phyloP scores from a whole-genome alignment of 192 early-diverging fungal species.

The Kappamyces sp. region DNA sequence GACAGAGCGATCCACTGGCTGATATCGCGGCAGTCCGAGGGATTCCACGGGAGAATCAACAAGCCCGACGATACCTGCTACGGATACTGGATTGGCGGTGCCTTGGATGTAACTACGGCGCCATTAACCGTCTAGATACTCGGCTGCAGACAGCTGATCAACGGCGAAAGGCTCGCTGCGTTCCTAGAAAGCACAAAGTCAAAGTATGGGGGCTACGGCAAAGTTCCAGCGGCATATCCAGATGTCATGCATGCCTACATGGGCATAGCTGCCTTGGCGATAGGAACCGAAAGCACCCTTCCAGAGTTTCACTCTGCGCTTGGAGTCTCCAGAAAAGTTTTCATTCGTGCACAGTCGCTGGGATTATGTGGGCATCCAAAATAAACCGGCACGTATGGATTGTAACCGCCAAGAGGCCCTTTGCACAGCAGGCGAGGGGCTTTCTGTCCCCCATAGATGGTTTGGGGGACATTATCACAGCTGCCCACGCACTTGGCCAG shows the following conservation, averaged over 20 bases:
- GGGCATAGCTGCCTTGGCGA: conserved; percentile 64
- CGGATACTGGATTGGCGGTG: conserved; percentile 93
- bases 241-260: conserved; percentile 83
- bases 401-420: too few species aligned
- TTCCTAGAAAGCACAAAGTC: conserved; percentile 61
- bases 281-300: conserved; percentile 17
- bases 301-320: conserved; percentile 3
- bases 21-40: conserved; percentile 66
- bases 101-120: conserved; percentile 48
- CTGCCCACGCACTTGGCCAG: too few species aligned
- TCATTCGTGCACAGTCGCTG: too few species aligned
- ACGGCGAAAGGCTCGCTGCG: conserved; percentile 42
- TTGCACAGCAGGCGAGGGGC: too few species aligned
- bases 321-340: not conserved
- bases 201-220: conserved; percentile 60
- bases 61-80: conserved; percentile 94
- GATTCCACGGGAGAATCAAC: conserved; percentile 86
- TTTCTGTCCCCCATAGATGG: too few species aligned
- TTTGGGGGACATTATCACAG: too few species aligned
- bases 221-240: conserved; percentile 47
- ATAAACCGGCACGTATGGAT: too few species aligned
- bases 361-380: too few species aligned
- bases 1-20: conserved; percentile 67
- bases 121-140: conserved; percentile 42
- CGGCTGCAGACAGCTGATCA: conserved; percentile 51